phyloP scores from a whole-genome alignment of 495 filamentous ascomycete genomes.

The Margaritispora aquatica region DNA sequence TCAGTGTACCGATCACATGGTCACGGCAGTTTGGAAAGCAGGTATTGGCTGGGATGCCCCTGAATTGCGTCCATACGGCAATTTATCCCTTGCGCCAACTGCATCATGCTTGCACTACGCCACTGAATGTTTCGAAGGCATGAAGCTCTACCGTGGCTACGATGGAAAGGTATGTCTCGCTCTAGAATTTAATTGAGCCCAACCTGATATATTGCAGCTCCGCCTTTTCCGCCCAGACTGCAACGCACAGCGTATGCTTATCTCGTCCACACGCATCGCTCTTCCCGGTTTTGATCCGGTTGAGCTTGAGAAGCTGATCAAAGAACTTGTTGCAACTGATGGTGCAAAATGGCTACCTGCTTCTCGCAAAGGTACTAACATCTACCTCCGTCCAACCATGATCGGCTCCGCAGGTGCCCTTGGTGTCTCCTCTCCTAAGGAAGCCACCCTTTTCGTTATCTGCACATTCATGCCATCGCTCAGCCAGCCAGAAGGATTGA shows the following conservation, averaged over 20 bases:
- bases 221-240: constrained; percentile 71
- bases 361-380: constrained; percentile 54
- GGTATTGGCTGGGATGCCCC: constrained; percentile 69
- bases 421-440: constrained; percentile 73
- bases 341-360: constrained; percentile 76
- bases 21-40: constrained; percentile 65
- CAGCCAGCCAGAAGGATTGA: constrained; percentile 55
- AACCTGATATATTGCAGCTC: not conserved
- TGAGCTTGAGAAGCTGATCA: constrained; percentile 70
- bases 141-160: constrained; percentile 80
- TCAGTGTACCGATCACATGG: constrained; percentile 84
- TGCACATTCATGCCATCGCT: constrained; percentile 59
- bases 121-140: constrained; percentile 87
- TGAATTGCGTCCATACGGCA: constrained; percentile 72
- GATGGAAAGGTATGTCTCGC: constrained; percentile 66
- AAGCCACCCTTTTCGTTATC: constrained; percentile 82
- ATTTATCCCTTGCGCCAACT: constrained; percentile 74
- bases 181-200: not conserved
- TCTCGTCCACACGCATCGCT: constrained; percentile 66
- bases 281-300: constrained; percentile 67
- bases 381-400: constrained; percentile 77
- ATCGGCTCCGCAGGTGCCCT: constrained; percentile 59
- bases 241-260: constrained; percentile 70
- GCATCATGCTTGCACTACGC: constrained; percentile 87
- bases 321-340: constrained; percentile 61